Evolutionary conservation across 495 filamentous ascomycete species (phyloP).

Genomic region (Aeminium ludgeri): DNA sequence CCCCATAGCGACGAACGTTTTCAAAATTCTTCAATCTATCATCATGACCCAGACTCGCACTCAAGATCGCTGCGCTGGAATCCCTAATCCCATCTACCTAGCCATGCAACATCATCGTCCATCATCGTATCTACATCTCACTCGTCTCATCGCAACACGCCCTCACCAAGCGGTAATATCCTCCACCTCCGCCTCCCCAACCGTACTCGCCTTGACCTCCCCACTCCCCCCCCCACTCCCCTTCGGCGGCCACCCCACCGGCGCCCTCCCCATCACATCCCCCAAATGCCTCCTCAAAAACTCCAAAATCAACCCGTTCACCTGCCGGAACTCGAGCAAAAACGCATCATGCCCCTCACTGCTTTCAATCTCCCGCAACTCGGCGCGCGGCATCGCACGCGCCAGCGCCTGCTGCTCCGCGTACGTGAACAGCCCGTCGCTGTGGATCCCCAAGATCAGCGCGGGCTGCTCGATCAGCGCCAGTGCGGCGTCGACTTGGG

Average conservation of each 20-base stretch:
- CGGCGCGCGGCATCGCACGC: constrained; percentile 57
- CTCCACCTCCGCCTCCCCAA: constrained; percentile 89
- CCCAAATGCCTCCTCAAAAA: constrained; percentile 73
- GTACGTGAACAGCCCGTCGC: constrained; percentile 89
- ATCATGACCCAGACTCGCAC: too few species aligned
- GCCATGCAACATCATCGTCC: too few species aligned
- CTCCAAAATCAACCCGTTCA: constrained; percentile 69
- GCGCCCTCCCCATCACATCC: constrained; percentile 61
- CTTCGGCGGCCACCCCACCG: constrained; percentile 21
- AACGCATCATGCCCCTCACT: constrained; percentile 95
- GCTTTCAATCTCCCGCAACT: constrained; percentile 71
- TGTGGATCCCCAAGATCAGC: constrained; percentile 81
- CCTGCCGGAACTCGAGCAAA: constrained; percentile 89
- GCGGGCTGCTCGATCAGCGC: constrained; percentile 69
- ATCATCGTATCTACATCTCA: too few species aligned
- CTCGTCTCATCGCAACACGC: too few species aligned
- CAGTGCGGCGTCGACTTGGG: constrained; percentile 53
- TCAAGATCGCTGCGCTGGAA: too few species aligned
- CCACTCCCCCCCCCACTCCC: constrained; percentile 24
- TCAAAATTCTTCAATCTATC: too few species aligned
- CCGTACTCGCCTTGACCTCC: constrained; percentile 59
- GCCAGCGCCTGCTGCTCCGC: constrained; percentile 89
- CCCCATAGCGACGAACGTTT: too few species aligned
- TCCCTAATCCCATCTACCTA: too few species aligned
- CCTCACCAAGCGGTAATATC: constrained; percentile 91